Percentiles rank a stretch among this genome's conserved stretches.
These are phyloP conservation scores for Bipolaris oryzae DNA, from an alignment of 2,329 filamentous ascomycete genomes.

Conservation along the genomic window DNA sequence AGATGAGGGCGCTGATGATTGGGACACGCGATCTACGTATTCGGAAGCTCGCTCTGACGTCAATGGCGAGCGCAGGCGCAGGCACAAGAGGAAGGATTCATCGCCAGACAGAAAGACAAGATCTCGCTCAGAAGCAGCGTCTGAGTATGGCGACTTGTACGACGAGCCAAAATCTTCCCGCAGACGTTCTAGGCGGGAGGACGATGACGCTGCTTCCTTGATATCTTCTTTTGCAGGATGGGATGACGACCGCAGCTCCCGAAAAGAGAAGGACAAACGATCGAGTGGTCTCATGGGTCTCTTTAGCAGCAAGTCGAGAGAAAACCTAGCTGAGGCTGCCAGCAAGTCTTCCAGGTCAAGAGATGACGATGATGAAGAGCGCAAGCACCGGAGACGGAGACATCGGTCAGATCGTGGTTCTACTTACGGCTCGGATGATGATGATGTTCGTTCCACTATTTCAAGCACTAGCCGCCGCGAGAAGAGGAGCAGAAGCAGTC, in stretches of 20 bases:
- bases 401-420: constrained; percentile 48
- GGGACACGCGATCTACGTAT: constrained; percentile 49
- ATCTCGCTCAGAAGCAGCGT: constrained; percentile 45
- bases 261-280: constrained; percentile 51
- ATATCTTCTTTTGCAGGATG: constrained; percentile 49
- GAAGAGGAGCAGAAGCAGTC: constrained; percentile 51
- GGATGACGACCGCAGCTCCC: constrained; percentile 48
- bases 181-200: constrained; percentile 50
- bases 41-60: constrained; percentile 47
- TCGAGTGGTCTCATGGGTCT: constrained; percentile 55
- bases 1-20: constrained; percentile 47
- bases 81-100: constrained; percentile 41
- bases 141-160: constrained; percentile 50
- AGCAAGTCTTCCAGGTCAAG: constrained; percentile 43
- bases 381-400: constrained; percentile 55
- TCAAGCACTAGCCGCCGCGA: constrained; percentile 47
- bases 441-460: constrained; percentile 44
- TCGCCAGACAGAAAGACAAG: constrained; percentile 34
- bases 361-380: constrained; percentile 49
- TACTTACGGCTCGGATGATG: constrained; percentile 48
- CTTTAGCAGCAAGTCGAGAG: constrained; percentile 55
- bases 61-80: constrained; percentile 43
- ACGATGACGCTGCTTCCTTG: constrained; percentile 52
- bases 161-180: constrained; percentile 49
- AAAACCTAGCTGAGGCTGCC: constrained; percentile 41